Conservation (phyloP, 139 green algal genomes). For the Pleodorina starrii region DNA sequence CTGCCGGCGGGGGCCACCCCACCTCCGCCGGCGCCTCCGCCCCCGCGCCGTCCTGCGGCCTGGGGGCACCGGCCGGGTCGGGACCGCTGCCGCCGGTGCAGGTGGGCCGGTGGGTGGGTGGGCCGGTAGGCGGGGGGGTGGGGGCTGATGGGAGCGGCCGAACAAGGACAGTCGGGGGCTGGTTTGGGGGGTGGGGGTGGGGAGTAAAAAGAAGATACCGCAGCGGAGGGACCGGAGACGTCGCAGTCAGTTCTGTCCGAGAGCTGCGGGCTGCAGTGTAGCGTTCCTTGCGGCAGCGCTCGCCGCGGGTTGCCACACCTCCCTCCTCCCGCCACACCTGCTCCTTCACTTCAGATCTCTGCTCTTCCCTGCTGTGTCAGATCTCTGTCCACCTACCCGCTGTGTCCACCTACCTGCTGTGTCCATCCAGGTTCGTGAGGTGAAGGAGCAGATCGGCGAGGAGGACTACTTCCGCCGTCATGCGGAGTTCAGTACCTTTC, state of each 20-base stretch:
- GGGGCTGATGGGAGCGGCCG: too few relatives aligned
- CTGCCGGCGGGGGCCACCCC: neutral
- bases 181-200: too few relatives aligned
- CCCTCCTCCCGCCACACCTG: neutral
- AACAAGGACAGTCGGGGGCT: too few relatives aligned
- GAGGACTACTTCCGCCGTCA: slow-evolving; percentile 74
- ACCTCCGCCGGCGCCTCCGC: neutral
- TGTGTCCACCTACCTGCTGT: neutral
- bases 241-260: too few relatives aligned
- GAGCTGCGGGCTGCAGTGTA: too few relatives aligned
- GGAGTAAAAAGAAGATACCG: too few relatives aligned
- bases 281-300: neutral
- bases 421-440: slow-evolving; percentile 12
- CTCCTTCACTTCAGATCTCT: neutral
- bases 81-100: slow-evolving; percentile 34
- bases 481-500: slow-evolving; percentile 76
- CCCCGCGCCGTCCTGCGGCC: neutral
- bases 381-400: too few relatives aligned
- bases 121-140: too few relatives aligned
- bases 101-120: neutral
- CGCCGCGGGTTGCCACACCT: neutral
- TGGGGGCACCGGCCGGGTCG: neutral
- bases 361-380: neutral
- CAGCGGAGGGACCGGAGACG: too few relatives aligned
- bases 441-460: slow-evolving; percentile 23